Base-by-base conservation (phyloP, 148 eudicot species). In the Silene uniflora region DNA sequence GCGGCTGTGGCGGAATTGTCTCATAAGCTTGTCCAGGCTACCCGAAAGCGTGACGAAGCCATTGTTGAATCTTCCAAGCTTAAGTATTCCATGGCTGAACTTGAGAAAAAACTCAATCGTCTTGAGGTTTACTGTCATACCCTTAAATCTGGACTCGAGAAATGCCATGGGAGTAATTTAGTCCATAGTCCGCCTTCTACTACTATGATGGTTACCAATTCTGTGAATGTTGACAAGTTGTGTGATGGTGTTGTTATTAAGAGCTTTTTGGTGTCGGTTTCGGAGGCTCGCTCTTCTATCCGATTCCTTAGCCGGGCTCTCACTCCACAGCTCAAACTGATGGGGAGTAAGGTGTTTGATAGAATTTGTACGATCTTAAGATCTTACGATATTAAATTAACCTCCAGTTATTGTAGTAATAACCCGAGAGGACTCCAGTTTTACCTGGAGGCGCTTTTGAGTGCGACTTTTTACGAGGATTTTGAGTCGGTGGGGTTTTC, bases 71-170 rank as follows among this genome's bases (percentile, higher is more conserved):
- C 92, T 27, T 89, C 92, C 2, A 89, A 86, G 39, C 76, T 95
- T 16, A 95, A 89, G 29, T 78, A 84, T 78, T 84, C 97, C 76
- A 87, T 95, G 83, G 69, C 86, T 13, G 96, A 95, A 62, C 89
- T 95, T 6, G 97, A 95, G 82, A 89, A 85, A 60, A 92, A 95
- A 75, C 90, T 95, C 1, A 86, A 88, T 69, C 89, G 88, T 46
- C 83, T 95, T 5, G 97, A 95, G 69, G 29, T 86, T 10, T 88
- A 95, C 58, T 92, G 96, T 68, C 91, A 85, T 6, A 84, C 69
- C 2, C 76, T 95, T 71, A 90, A 92, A 76, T 89, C 93, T 0
- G 90, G 89, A 8, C 89, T 90, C 14, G 93, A 94, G 3, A 77
- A 71, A 10, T 85, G 92, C 56, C 80, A 76, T 58, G 77, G 77